Conservation (phyloP, 495 filamentous ascomycete species). For the Pyrenopolyporus hunteri region DNA sequence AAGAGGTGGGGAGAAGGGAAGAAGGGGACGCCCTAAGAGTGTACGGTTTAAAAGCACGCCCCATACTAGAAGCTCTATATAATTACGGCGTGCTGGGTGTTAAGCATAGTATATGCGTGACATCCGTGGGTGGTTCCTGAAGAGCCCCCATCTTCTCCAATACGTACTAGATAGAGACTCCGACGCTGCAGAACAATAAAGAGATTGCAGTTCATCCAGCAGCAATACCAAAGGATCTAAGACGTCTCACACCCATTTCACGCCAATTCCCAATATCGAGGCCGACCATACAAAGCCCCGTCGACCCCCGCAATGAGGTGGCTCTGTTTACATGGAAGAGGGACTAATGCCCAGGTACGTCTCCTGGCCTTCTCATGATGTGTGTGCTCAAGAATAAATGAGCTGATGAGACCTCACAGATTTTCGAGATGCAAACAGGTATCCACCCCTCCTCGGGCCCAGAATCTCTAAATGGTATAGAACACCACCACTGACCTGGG, state of each 20-base stretch:
- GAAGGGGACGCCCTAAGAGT: not conserved
- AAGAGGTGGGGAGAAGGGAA: not conserved
- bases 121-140: too few species aligned
- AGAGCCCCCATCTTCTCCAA: too few species aligned
- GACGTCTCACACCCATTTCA: too few species aligned
- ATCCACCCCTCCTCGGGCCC: conserved; percentile 4
- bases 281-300: conserved; percentile 4
- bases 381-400: not conserved
- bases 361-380: not conserved
- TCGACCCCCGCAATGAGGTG: conserved; percentile 18
- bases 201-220: too few species aligned
- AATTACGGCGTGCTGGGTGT: too few species aligned
- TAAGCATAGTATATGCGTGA: too few species aligned
- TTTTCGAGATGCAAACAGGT: conserved; percentile 42
- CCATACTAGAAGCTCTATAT: too few species aligned
- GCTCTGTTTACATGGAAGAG: conserved; percentile 32
- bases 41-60: too few species aligned
- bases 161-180: too few species aligned
- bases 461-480: too few species aligned
- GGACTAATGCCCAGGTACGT: conserved; percentile 39
- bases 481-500: not conserved
- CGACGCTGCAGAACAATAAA: too few species aligned
- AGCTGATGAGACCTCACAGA: conserved; percentile 26
- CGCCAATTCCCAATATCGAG: conserved; percentile 1
- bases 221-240: too few species aligned